Conservation (phyloP, 2,329 filamentous ascomycete species). For the Zymoseptoria brevis region DNA sequence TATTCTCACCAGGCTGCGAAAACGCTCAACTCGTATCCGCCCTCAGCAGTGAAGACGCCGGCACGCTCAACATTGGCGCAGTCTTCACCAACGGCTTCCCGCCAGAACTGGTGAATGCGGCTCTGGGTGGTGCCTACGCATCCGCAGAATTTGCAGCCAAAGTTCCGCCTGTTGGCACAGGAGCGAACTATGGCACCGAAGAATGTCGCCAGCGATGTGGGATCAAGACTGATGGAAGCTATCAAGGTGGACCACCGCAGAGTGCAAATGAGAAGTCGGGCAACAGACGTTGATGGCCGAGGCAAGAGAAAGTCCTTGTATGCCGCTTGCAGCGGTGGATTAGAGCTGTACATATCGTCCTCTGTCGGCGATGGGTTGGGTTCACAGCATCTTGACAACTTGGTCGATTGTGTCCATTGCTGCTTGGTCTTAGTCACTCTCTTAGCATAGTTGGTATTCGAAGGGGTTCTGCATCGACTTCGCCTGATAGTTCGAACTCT, state of each 20-base stretch:
- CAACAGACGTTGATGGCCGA: background rate
- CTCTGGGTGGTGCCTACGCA: slow-evolving; percentile 33
- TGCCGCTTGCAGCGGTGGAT: background rate
- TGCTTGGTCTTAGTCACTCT: background rate
- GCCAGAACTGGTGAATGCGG: slow-evolving; percentile 36
- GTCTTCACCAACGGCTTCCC: slow-evolving; percentile 36
- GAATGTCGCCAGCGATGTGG: slow-evolving; percentile 34
- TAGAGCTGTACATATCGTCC: slow-evolving; percentile 1
- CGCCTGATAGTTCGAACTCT: background rate
- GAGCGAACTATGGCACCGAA: slow-evolving; percentile 34
- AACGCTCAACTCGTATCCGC: slow-evolving; percentile 44
- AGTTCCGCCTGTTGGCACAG: slow-evolving; percentile 36
- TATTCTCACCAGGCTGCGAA: slow-evolving; percentile 35
- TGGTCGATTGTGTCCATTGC: background rate
- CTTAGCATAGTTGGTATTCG: background rate
- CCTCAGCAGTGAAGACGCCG: slow-evolving; percentile 42
- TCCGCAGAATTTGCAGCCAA: slow-evolving; percentile 25
- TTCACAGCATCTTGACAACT: background rate
- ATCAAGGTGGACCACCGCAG: background rate
- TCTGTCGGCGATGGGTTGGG: background rate
- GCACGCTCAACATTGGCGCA: slow-evolving; percentile 44
- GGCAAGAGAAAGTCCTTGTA: background rate
- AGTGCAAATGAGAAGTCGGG: background rate
- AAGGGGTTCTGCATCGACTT: background rate
- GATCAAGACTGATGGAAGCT: slow-evolving; percentile 4